Evolutionary conservation across 805 yeast species (phyloP), one percentile per base, ranked within the genome.

Genomic region (Maudiozyma serrabonitensis): DNA sequence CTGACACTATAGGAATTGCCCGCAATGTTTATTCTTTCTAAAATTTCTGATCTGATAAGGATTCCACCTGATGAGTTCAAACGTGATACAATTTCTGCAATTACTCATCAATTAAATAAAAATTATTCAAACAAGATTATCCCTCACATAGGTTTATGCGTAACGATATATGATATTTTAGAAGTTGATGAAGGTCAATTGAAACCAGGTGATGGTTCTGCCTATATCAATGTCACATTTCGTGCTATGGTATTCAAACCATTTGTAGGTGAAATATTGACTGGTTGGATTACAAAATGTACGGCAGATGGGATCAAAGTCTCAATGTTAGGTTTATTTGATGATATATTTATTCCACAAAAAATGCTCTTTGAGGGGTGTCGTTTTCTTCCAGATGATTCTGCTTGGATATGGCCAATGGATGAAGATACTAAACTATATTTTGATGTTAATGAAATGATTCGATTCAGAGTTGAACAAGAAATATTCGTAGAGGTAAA

Each of bases 331-430:
- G 95, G 85, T 53, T 85, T 93, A 65, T 93, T 93, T 63, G 89
- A 89, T 64, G 97, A 93, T 66, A 81, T 93, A 11, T 87, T 87
- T 65, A 84, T 93, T 52, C 98, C 98, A 7, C 82, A 82, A 56
- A 74, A 81, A 47, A 75, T 84, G 71, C 68, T 93, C 42, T 93
- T 93, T 63, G 96, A 90, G 60, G 77, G 78, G 35, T 80, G 88
- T 63, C 75, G 71, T 52, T 87, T 76, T 61, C 73, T 75, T 32
- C 64, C 84, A 1, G 80, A 76, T 41, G 99, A 93, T 54, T 87
- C 84, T 62, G 96, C 96, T 12, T 93, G 99, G 99, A 82, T 90
- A 41, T 93, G 99, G 99, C 78, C 80, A 48, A 74, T 77, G 52
- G 78, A 72, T 48, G 84, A 79, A 52, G 93, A 82, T 2, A 81